Conservation (phyloP, 2,329 filamentous ascomycete species). For the Paraconiothyrium sp. region DNA sequence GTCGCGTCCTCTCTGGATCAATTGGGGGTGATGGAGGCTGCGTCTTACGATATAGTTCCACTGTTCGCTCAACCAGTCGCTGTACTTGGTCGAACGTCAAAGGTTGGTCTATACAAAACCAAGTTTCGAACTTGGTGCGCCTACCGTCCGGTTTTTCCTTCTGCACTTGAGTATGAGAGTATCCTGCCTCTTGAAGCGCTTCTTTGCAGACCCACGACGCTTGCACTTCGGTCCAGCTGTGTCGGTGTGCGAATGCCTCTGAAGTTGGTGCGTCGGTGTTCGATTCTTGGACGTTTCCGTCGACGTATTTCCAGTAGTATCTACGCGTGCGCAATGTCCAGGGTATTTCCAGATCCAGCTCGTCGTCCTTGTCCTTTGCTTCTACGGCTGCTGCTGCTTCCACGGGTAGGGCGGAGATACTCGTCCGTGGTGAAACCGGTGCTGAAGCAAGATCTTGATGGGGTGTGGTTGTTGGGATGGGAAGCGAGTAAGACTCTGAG, state of each 20-base stretch:
- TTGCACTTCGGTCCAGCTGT: slow-evolving; percentile 48
- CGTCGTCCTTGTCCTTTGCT: slow-evolving; percentile 43
- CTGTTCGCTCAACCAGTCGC: slow-evolving; percentile 50
- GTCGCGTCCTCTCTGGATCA: slow-evolving; percentile 23
- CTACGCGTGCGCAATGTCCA: slow-evolving; percentile 46
- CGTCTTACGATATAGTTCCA: slow-evolving; percentile 46
- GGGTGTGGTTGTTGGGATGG: slow-evolving; percentile 32
- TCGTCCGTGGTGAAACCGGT: slow-evolving; percentile 35
- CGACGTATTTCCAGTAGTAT: slow-evolving; percentile 48
- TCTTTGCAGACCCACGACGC: slow-evolving; percentile 51
- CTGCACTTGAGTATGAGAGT: slow-evolving; percentile 41
- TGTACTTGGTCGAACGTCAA: slow-evolving; percentile 48
- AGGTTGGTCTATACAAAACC: slow-evolving; percentile 46
- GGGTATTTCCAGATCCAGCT: slow-evolving; percentile 45
- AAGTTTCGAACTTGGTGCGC: slow-evolving; percentile 47
- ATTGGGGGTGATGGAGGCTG: slow-evolving; percentile 28
- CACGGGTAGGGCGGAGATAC: slow-evolving; percentile 38
- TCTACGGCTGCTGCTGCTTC: slow-evolving; percentile 43
- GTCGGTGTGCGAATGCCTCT: slow-evolving; percentile 39
- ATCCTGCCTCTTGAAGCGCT: slow-evolving; percentile 47
- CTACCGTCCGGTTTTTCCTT: slow-evolving; percentile 43
- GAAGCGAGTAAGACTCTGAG: slow-evolving; percentile 32
- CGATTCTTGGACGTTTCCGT: slow-evolving; percentile 40
- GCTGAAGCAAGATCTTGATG: slow-evolving; percentile 25
- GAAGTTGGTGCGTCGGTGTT: slow-evolving; percentile 42